Evolutionary conservation across 1,139 yeast species (phyloP).

Genomic region (Tardiomyces depauwii): DNA sequence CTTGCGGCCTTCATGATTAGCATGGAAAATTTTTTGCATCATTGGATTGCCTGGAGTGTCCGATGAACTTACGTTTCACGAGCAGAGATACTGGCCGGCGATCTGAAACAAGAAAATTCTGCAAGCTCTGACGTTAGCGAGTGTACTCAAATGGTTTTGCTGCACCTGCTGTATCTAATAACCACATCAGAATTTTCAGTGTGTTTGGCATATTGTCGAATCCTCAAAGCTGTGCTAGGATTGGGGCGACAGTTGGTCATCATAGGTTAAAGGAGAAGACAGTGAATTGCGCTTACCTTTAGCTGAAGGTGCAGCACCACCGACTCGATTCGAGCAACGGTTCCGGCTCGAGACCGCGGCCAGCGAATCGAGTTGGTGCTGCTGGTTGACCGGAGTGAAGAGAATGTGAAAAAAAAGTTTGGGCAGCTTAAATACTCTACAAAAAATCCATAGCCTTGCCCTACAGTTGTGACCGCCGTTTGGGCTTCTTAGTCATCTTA

Average conservation of each 20-base stretch:
- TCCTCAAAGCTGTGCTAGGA: constrained; percentile 43
- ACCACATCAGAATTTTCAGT: constrained; percentile 38
- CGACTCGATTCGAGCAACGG: neutral
- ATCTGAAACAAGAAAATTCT: no score
- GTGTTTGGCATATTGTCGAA: constrained; percentile 43
- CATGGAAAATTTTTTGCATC: constrained; percentile 25
- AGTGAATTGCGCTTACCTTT: neutral
- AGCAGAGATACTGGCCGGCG: neutral
- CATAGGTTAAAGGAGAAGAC: constrained; percentile 19
- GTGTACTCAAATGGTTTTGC: no score
- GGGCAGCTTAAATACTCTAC: neutral
- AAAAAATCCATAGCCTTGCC: no score
- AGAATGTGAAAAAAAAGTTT: neutral
- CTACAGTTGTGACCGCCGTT: no score
- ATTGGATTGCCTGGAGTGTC: no score
- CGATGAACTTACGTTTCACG: neutral
- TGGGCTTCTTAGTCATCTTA: no score
- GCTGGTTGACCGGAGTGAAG: neutral
- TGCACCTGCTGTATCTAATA: no score
- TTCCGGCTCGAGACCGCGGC: neutral
- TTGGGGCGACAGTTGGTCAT: constrained; percentile 56
- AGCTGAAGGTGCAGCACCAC: neutral
- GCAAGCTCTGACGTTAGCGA: no score
- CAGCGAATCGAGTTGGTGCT: neutral
- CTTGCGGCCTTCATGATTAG: constrained; percentile 26